These are phyloP conservation scores for Moniliella sp. DNA, from an alignment of 1,284 basidiomycete genomes.

Conservation along the genomic window DNA sequence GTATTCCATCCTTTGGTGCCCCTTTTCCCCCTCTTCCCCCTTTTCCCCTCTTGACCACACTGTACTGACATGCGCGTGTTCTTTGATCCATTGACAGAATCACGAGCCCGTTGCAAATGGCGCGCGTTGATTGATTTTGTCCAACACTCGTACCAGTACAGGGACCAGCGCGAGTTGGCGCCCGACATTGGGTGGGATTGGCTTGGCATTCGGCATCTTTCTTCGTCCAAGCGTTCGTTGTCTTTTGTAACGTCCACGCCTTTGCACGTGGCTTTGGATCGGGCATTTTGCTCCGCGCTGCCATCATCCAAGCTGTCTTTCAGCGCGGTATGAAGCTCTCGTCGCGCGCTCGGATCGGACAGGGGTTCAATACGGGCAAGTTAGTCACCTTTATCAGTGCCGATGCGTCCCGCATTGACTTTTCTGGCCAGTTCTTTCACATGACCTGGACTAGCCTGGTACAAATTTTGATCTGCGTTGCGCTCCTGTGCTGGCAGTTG, in stretches of 20 bases:
- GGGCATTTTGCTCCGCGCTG: constrained; percentile 8
- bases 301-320: constrained; percentile 9
- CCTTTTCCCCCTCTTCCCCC: no score
- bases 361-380: constrained; percentile 40
- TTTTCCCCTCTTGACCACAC: no score
- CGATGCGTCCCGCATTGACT: constrained; percentile 10
- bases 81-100: no score
- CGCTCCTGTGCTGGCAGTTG: constrained; percentile 20
- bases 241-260: constrained; percentile 10
- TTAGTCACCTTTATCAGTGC: constrained; percentile 52
- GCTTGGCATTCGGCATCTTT: constrained; percentile 45
- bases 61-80: no score
- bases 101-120: no score
- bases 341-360: constrained; percentile 3
- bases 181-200: constrained; percentile 46
- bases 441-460: constrained; percentile 9
- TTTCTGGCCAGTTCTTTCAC: constrained; percentile 9
- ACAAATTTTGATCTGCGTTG: constrained; percentile 9
- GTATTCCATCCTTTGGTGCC: no score
- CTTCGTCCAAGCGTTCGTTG: constrained; percentile 6
- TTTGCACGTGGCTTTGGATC: constrained; percentile 8
- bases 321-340: constrained; percentile 6
- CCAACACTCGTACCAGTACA: no score
- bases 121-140: no score
- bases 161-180: no score